A percentile compares a stretch with the other conserved stretches of the same genome.
Conservation (phyloP, 176 grass and related monocot genomes). For the Typha latifolia region DNA sequence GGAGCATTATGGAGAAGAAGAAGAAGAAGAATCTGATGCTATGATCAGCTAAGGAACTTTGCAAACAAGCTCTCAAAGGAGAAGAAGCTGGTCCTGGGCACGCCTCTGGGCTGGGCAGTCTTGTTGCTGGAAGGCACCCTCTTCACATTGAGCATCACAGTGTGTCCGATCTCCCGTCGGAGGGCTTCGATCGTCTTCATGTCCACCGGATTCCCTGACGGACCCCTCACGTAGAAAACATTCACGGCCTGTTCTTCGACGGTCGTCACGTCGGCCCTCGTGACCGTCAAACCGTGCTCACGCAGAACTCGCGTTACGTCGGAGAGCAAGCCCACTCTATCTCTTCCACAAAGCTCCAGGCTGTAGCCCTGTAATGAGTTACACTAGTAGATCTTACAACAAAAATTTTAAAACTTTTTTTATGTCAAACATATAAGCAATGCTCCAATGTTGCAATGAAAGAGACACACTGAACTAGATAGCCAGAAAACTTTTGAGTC, state of each 20-base stretch:
- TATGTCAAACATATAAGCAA: neutral
- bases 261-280: slow-evolving; percentile 62
- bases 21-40: neutral
- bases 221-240: slow-evolving; percentile 58
- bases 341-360: slow-evolving; percentile 78
- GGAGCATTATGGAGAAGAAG: neutral
- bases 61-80: slow-evolving; percentile 77
- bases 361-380: slow-evolving; percentile 54
- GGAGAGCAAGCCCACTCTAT: slow-evolving; percentile 76
- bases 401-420: no score
- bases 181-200: slow-evolving; percentile 75
- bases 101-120: slow-evolving; percentile 14
- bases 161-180: slow-evolving; percentile 59
- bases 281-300: slow-evolving; percentile 61
- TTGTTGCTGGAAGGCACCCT: slow-evolving; percentile 32
- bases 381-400: neutral
- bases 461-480: neutral
- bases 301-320: slow-evolving; percentile 66
- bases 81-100: slow-evolving; percentile 49
- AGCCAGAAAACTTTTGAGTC: neutral
- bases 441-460: no score
- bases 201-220: slow-evolving; percentile 64
- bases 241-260: slow-evolving; percentile 53
- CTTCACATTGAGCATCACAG: slow-evolving; percentile 85
- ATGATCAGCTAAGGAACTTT: slow-evolving; percentile 30